phyloP scores from a whole-genome alignment of 192 early-diverging fungal species.

The Linnemannia elongata region DNA sequence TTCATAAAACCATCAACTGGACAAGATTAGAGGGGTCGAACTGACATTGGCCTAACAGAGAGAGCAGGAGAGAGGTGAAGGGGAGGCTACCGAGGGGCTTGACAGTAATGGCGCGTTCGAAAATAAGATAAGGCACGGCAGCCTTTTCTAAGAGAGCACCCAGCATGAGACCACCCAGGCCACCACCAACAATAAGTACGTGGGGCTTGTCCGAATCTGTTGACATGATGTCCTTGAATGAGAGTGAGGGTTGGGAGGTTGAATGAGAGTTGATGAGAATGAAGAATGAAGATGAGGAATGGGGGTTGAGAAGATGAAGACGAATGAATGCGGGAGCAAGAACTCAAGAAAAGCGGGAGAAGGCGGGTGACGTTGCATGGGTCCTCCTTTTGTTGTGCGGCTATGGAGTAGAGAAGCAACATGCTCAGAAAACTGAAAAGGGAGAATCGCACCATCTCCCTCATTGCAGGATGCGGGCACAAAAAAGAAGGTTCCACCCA shows the following conservation, averaged over 20 bases:
- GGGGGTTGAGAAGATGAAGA: background rate
- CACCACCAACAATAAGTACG: constrained; percentile 16
- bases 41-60: background rate
- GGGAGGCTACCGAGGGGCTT: constrained; percentile 1
- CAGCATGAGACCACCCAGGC: constrained; percentile 3
- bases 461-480: too few species aligned
- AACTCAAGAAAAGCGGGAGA: background rate
- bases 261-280: background rate
- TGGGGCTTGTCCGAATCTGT: background rate
- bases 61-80: background rate
- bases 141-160: constrained; percentile 5
- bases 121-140: background rate
- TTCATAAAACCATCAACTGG: too few species aligned
- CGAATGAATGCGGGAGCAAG: background rate
- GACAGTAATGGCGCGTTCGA: background rate
- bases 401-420: too few species aligned
- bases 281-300: background rate
- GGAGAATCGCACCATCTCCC: too few species aligned
- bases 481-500: too few species aligned
- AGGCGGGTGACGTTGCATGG: too few species aligned
- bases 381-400: too few species aligned
- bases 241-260: background rate
- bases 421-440: too few species aligned
- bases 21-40: too few species aligned
- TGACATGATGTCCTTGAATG: background rate